Conservation (phyloP, 441 rosid genomes). For the Populus hybrid region DNA sequence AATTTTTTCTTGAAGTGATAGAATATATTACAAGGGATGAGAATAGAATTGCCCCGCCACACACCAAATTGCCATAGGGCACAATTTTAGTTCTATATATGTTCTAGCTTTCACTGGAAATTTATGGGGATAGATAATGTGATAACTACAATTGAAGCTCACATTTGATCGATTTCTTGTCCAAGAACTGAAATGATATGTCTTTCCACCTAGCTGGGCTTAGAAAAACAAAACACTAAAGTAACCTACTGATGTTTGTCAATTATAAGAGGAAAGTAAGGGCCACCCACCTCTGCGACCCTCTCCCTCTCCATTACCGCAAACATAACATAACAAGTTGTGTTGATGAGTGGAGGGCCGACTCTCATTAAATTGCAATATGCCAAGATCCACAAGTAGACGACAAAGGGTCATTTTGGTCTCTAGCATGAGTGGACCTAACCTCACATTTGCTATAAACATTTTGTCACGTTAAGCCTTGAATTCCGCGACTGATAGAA, state of each 20-base stretch:
- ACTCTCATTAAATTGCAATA: conserved; percentile 1
- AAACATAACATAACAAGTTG: too few species aligned
- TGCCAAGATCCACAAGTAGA: conserved; percentile 16
- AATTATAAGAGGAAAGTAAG: too few species aligned
- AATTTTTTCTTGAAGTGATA: background rate
- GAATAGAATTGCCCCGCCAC: background rate
- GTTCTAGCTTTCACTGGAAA: too few species aligned
- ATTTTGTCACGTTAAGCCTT: too few species aligned
- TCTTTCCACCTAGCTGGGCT: too few species aligned
- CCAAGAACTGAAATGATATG: background rate
- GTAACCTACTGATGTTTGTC: too few species aligned
- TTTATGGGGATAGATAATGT: background rate
- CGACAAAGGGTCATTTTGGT: conserved; percentile 23
- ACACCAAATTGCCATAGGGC: background rate
- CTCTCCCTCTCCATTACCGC: too few species aligned
- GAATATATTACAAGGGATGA: background rate
- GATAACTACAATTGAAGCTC: too few species aligned
- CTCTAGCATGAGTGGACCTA: conserved; percentile 11
- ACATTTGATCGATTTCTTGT: too few species aligned
- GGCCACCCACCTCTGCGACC: too few species aligned
- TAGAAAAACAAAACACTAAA: too few species aligned
- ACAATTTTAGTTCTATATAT: background rate
- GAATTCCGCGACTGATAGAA: conserved; percentile 26
- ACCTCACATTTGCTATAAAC: background rate
- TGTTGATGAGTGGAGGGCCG: too few species aligned